Percentiles rank a stretch among this genome's conserved stretches.
These are phyloP conservation scores for Hanseniaspora uvarum DNA, from an alignment of 1,139 yeast species.

Conservation along the genomic window DNA sequence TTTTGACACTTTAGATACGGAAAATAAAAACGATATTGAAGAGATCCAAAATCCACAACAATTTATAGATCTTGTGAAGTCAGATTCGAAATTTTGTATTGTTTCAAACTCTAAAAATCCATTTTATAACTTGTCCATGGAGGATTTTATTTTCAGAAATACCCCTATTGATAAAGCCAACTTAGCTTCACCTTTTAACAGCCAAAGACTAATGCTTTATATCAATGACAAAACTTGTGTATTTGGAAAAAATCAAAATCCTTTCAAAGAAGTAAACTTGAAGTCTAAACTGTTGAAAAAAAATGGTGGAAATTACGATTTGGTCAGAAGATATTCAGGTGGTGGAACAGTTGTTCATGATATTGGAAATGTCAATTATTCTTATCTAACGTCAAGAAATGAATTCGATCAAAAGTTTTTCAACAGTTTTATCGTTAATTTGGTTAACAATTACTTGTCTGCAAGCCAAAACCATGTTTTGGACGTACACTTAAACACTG, in stretches of 20 bases:
- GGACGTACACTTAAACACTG: not conserved
- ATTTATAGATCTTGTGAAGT: constrained; percentile 1
- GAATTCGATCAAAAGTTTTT: constrained; percentile 58
- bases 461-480: not conserved
- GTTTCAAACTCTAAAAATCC: constrained; percentile 39
- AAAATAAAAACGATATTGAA: not conserved
- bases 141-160: constrained; percentile 59
- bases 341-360: constrained; percentile 98
- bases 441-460: constrained; percentile 35
- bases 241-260: constrained; percentile 91
- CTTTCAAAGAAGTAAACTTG: constrained; percentile 77
- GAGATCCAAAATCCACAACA: constrained; percentile 10
- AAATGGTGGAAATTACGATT: constrained; percentile 49
- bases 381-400: constrained; percentile 62
- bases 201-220: constrained; percentile 58
- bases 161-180: constrained; percentile 38
- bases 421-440: constrained; percentile 43
- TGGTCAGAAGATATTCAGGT: constrained; percentile 69
- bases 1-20: not conserved
- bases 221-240: constrained; percentile 78
- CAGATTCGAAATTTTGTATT: constrained; percentile 7
- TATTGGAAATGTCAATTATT: constrained; percentile 78
- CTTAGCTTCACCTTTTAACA: constrained; percentile 21
- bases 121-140: constrained; percentile 66
- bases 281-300: constrained; percentile 38